phyloP scores from a whole-genome alignment of 257 asterid genomes.

The Nicotiana tabacum region DNA sequence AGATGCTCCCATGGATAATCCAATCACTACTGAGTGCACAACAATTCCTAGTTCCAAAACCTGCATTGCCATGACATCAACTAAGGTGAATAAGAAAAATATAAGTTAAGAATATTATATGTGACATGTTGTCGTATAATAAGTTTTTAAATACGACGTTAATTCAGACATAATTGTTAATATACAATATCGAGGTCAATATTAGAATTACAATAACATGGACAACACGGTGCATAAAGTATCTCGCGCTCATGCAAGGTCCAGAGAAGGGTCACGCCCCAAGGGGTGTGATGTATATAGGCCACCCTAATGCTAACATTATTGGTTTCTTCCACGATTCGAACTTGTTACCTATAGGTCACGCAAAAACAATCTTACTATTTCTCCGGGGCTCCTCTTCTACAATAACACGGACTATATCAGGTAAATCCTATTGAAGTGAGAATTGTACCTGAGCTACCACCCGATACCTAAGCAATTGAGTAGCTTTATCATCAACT shows the following conservation, averaged over 20 bases:
- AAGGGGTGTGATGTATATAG: no score
- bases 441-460: slow-evolving; percentile 20
- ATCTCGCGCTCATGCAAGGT: no score
- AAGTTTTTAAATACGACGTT: not conserved
- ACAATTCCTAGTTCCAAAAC: slow-evolving; percentile 19
- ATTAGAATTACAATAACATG: no score
- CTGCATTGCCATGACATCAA: not conserved
- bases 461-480: slow-evolving; percentile 18
- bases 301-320: no score
- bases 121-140: not conserved
- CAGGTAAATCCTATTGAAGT: no score
- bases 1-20: slow-evolving; percentile 21
- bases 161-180: no score
- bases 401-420: no score
- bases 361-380: no score
- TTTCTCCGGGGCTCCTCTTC: no score
- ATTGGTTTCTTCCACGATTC: no score
- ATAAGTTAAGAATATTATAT: not conserved
- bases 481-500: slow-evolving; percentile 1
- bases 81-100: not conserved
- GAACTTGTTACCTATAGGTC: no score
- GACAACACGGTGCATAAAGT: no score
- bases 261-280: accelerated
- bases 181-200: not conserved
- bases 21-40: slow-evolving; percentile 20